Percentiles rank a stretch among this genome's conserved stretches.
Conservation (phyloP, 2,329 filamentous ascomycete genomes). For the Epichloe elymi region DNA sequence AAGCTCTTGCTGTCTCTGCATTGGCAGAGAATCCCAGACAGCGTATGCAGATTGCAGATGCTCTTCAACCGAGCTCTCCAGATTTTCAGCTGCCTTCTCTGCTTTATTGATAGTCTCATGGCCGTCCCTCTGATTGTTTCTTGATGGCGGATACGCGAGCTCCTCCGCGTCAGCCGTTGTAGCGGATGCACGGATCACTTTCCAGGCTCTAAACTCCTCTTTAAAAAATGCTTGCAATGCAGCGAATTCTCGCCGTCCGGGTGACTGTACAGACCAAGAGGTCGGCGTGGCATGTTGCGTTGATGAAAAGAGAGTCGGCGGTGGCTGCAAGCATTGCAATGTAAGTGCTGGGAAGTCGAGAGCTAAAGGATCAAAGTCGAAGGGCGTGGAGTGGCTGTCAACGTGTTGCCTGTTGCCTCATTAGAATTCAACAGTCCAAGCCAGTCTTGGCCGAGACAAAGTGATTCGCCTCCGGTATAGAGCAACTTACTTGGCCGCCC, state of each 20-base stretch:
- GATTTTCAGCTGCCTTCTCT: conserved; percentile 38
- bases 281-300: conserved; percentile 65
- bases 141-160: conserved; percentile 32
- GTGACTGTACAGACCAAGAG: conserved; percentile 72
- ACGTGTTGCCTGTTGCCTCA: conserved; percentile 34
- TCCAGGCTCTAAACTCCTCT: conserved; percentile 55
- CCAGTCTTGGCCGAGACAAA: neutral
- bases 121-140: conserved; percentile 26
- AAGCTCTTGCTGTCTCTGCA: conserved; percentile 41
- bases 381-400: conserved; percentile 42
- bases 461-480: neutral
- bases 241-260: conserved; percentile 59
- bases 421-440: conserved; percentile 6
- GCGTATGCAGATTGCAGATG: conserved; percentile 68
- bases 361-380: conserved; percentile 73
- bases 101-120: conserved; percentile 34
- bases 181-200: conserved; percentile 35
- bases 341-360: conserved; percentile 79
- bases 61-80: conserved; percentile 57
- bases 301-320: conserved; percentile 69
- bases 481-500: conserved; percentile 65
- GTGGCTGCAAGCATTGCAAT: conserved; percentile 66
- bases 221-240: conserved; percentile 55
- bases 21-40: conserved; percentile 57
- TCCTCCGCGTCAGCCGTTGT: conserved; percentile 39